Evolutionary conservation across 257 asterid species (phyloP), one percentile per base, ranked within the genome.

Genomic region (Solanum dulcamara): DNA sequence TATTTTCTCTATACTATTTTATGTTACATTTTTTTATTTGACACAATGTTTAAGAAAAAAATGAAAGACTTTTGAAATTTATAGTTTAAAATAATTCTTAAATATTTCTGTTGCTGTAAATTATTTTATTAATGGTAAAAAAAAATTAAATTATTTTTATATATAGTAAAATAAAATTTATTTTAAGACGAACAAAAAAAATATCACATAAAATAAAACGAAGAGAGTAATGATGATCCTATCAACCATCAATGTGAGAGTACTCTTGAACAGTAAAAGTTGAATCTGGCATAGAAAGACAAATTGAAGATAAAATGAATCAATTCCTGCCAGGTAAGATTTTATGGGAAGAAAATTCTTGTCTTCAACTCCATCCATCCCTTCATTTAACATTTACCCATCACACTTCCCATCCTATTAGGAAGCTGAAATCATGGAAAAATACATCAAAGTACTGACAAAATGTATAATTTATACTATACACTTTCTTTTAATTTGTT

Each of bases 311-410:
- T 89, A 86, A 82, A 90, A 86, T 91, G 91, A 90, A 92, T 91
- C 86, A 90, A 81, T 85, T 87, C 71, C 86, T 75, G 94, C 91
- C 94, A 93, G 89, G 89, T 88, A 90, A 90, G 91, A 75, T 84
- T 44, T 86, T 83, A 90, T 87, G 89, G 88, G 87, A 83, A 88
- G 7, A 51, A 86, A 88, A 35, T 67, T 86, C 72, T 85, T 88
- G 92, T 80, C 87, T 83, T 88, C 85, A 87, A 88, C 89, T 92
- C 94, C 88, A 89, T 90, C 92, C 95, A 93, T 87, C 89, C 90
- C 85, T 85, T 91, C 88, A 80, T 89, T 14, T 64, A 85, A 86
- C 91, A 89, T 30, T 90, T 86, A 84, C 93, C 97, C 97, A 92
- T 92, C 14, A 75, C 89, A 88, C 87, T 68, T 88, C 92, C 94